These are phyloP conservation scores for Sporothrix humicola DNA, from an alignment of 2,329 filamentous ascomycete species.

Conservation along the genomic window DNA sequence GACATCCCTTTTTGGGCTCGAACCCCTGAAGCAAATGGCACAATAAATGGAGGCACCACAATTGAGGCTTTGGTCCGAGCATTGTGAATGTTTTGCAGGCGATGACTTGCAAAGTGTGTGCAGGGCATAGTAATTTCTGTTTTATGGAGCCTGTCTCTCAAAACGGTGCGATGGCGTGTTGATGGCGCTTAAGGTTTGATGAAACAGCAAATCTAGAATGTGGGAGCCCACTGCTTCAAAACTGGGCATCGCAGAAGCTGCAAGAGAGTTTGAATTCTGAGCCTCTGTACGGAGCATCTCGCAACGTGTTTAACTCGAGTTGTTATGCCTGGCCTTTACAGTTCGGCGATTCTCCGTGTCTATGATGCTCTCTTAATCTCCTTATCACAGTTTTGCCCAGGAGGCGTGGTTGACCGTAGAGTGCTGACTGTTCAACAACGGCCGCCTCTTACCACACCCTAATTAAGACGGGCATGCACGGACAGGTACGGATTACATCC, in stretches of 20 bases:
- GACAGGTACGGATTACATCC: background rate
- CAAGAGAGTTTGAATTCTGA: background rate
- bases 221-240: background rate
- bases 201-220: constrained; percentile 3
- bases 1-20: constrained; percentile 23
- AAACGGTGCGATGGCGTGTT: background rate
- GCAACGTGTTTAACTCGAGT: too few species aligned
- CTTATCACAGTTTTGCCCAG: background rate
- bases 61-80: constrained; percentile 13
- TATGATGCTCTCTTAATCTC: too few species aligned
- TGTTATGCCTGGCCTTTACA: too few species aligned
- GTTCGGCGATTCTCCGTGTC: too few species aligned
- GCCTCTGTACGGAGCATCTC: too few species aligned
- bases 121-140: constrained; percentile 19
- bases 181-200: constrained; percentile 2
- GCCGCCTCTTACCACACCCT: too few species aligned
- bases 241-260: background rate
- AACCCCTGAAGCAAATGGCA: constrained; percentile 6
- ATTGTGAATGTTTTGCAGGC: background rate
- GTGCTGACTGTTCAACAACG: too few species aligned
- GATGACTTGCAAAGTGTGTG: background rate
- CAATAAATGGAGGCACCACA: background rate
- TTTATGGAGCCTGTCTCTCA: constrained; percentile 3
- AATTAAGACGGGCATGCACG: too few species aligned
- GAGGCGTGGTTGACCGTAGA: too few species aligned